Evolutionary conservation across 2,329 filamentous ascomycete genomes (phyloP).

Genomic region (Colletotrichum lentis): DNA sequence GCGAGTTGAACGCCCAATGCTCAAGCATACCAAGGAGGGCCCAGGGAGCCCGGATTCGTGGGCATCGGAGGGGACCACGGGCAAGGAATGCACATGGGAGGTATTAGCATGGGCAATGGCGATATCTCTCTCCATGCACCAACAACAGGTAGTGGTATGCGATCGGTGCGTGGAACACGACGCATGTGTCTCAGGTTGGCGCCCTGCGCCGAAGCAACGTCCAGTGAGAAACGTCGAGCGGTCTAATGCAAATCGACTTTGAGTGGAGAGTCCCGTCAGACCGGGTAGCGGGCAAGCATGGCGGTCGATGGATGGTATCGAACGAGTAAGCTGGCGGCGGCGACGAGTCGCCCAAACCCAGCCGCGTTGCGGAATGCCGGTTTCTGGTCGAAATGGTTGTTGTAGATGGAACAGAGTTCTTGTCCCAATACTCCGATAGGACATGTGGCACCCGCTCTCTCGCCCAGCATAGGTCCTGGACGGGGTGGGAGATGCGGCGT

Average conservation of each 20-base stretch:
- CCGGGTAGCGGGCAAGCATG: neutral
- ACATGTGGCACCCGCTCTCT: neutral
- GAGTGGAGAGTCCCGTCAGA: neutral
- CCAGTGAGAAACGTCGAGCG: conserved; percentile 15
- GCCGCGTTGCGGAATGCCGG: neutral
- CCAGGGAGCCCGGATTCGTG: neutral
- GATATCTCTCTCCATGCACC: conserved; percentile 19
- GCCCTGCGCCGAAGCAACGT: conserved; percentile 19
- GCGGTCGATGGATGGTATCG: neutral
- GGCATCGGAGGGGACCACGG: neutral
- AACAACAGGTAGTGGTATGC: conserved; percentile 14
- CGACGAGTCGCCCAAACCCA: conserved; percentile 7
- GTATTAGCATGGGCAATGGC: conserved; percentile 24
- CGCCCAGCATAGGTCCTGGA: neutral
- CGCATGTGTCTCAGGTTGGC: conserved; percentile 27
- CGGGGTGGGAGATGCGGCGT: conserved; percentile 6
- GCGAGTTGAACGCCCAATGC: neutral
- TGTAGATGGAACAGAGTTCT: neutral
- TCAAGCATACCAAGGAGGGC: neutral
- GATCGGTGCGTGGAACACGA: conserved; percentile 10
- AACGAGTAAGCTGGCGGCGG: neutral
- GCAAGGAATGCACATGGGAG: neutral
- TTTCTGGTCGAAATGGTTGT: neutral
- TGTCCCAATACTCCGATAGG: neutral
- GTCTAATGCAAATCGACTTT: neutral